Percentiles rank a stretch among this genome's conserved stretches.
Evolutionary conservation across 352 stramenopile genomes (phyloP).

Genomic region (Globisporangium abappressorium): DNA sequence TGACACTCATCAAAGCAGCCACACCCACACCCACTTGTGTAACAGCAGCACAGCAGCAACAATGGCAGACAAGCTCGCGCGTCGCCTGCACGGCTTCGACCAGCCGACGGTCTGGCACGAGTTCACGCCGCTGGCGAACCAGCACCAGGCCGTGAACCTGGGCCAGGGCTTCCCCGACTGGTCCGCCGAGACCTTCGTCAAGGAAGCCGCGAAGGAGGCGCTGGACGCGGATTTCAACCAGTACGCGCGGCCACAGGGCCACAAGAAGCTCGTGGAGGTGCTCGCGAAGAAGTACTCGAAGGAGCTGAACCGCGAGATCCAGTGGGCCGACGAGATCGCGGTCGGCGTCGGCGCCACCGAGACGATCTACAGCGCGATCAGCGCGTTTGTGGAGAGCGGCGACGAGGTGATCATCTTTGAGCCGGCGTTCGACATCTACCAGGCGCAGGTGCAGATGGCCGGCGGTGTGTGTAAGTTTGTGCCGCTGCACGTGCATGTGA

Average conservation of each 20-base stretch:
- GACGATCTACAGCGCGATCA: slow-evolving; percentile 93
- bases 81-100: slow-evolving; percentile 69
- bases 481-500: slow-evolving; percentile 58
- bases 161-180: slow-evolving; percentile 94
- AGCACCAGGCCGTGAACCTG: slow-evolving; percentile 91
- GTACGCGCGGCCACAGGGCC: slow-evolving; percentile 91
- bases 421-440: slow-evolving; percentile 97
- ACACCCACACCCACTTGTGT: neutral
- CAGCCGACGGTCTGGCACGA: slow-evolving; percentile 83
- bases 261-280: slow-evolving; percentile 75
- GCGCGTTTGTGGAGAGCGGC: slow-evolving; percentile 90
- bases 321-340: slow-evolving; percentile 91
- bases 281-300: slow-evolving; percentile 91
- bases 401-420: slow-evolving; percentile 98
- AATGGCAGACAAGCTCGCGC: slow-evolving; percentile 63
- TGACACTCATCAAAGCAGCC: neutral
- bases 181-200: slow-evolving; percentile 93
- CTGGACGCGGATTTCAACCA: slow-evolving; percentile 93
- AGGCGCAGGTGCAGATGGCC: slow-evolving; percentile 85
- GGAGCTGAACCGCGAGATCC: slow-evolving; percentile 81
- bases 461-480: slow-evolving; percentile 80
- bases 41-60: neutral
- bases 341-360: slow-evolving; percentile 94
- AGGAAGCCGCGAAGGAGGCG: slow-evolving; percentile 90
- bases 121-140: slow-evolving; percentile 86